Conservation (phyloP, 2,329 filamentous ascomycete species). For the Tolypocladium ophioglossoides region DNA sequence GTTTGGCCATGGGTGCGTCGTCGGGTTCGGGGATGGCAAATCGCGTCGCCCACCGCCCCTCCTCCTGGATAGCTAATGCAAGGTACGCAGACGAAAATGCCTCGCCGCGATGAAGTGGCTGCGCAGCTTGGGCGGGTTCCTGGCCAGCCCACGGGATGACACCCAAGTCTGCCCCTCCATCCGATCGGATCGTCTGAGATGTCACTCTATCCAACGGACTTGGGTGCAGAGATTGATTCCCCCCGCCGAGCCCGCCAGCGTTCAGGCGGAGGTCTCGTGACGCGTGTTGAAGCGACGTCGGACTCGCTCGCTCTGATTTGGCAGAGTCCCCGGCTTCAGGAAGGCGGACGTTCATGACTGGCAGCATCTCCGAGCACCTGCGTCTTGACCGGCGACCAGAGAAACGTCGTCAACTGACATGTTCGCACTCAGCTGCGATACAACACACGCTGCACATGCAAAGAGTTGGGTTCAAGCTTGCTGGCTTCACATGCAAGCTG, state of each 20-base stretch:
- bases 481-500: neutral
- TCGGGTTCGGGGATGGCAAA: neutral
- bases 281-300: neutral
- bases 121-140: neutral
- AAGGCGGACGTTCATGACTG: neutral
- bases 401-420: neutral
- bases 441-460: neutral
- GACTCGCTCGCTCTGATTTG: neutral
- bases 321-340: no score
- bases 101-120: neutral
- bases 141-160: neutral
- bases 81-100: neutral
- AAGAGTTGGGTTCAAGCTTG: neutral
- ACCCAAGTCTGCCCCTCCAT: neutral
- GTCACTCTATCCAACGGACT: neutral
- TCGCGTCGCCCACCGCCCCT: neutral
- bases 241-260: neutral
- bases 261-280: neutral
- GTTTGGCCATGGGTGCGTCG: no score
- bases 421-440: neutral
- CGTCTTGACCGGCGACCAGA: neutral
- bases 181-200: neutral
- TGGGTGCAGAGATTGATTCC: neutral
- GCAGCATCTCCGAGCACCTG: neutral
- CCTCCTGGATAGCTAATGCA: neutral